Evolutionary conservation across 257 asterid species (phyloP), one percentile per base, ranked within the genome.

Genomic region (Solanum lycopersicoides): DNA sequence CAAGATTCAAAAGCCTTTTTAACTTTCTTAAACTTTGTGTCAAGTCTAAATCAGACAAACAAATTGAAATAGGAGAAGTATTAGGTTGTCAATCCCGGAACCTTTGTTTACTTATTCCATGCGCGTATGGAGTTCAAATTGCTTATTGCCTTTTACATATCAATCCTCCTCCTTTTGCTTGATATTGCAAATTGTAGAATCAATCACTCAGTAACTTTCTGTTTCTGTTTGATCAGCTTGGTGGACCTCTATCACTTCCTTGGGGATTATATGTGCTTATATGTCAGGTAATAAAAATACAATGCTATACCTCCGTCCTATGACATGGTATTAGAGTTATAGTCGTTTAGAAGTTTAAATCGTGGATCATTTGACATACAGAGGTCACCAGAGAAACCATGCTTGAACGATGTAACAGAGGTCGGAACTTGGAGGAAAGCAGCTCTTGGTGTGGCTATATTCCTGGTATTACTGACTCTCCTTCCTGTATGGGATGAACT

Each of bases 401-500:
- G 99, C 93, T 91, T 94, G 92, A 97, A 97, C n/a, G 98, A 97
- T 63, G 98, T 95, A 39, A 94, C 97, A 3, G 99, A 95, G 89
- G 98, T 94, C 21, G 99, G 99, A 84, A 94, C 89, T 14, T 96
- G 96, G 98, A 93, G 99, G 88, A 93, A 92, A 92, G 89, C 91
- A 3, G 86, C 90, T 89, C 85, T 95, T 12, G 87, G 89, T 3
- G 76, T 88, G 14, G 95, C 91, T 9, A 89, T 93, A 86, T 87
- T 93, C 82, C 96, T 95, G 16, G 98, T 95, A 42, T 95, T 91
- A 60, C 83, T 95, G 97, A 93, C 93, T 14, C 98, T 97, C 85
- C 98, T 95, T 45, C 98, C 98, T 1, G 97, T 97, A 80, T 95
- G 98, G 99, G 98, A 95, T 79, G 99, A 97, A 88, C 95, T 97